phyloP scores from a whole-genome alignment of 2,329 filamentous ascomycete species.

The Beauveria scarabaeidicola region DNA sequence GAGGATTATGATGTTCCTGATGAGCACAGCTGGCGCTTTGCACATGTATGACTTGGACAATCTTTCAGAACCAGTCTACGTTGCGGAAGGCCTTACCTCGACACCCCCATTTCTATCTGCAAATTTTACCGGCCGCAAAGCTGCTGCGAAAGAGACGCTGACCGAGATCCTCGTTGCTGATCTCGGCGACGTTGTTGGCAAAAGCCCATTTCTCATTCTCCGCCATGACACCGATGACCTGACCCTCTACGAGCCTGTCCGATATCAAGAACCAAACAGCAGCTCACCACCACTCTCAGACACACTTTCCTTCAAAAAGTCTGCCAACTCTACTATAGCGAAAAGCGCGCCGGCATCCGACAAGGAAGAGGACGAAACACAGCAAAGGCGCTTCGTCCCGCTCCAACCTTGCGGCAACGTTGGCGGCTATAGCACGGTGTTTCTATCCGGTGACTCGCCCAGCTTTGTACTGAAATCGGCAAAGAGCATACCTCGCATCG shows the following conservation, averaged over 20 bases:
- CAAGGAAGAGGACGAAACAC: constrained; percentile 42
- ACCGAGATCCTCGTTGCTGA: constrained; percentile 78
- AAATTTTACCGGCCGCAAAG: constrained; percentile 61
- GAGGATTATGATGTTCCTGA: constrained; percentile 64
- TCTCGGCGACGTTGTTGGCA: constrained; percentile 64
- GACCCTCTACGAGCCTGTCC: constrained; percentile 77
- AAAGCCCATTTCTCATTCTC: constrained; percentile 71
- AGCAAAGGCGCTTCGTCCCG: constrained; percentile 37
- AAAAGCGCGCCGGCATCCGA: constrained; percentile 41
- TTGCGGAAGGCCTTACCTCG: constrained; percentile 68
- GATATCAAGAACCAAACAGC: constrained; percentile 31
- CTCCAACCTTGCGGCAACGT: constrained; percentile 55
- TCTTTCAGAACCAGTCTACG: constrained; percentile 61
- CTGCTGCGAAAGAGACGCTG: constrained; percentile 62
- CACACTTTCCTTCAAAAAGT: constrained; percentile 67
- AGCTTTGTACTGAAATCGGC: constrained; percentile 77
- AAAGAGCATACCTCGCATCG: constrained; percentile 64
- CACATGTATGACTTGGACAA: constrained; percentile 72
- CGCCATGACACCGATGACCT: constrained; percentile 76
- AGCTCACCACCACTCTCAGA: constrained; percentile 32
- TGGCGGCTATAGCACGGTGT: constrained; percentile 72
- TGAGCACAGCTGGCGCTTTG: constrained; percentile 66
- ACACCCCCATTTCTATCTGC: constrained; percentile 67
- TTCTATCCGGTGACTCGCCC: constrained; percentile 71
- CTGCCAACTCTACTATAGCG: constrained; percentile 59